Conservation (phyloP, 345 rosid species). For the Dimocarpus longan region DNA sequence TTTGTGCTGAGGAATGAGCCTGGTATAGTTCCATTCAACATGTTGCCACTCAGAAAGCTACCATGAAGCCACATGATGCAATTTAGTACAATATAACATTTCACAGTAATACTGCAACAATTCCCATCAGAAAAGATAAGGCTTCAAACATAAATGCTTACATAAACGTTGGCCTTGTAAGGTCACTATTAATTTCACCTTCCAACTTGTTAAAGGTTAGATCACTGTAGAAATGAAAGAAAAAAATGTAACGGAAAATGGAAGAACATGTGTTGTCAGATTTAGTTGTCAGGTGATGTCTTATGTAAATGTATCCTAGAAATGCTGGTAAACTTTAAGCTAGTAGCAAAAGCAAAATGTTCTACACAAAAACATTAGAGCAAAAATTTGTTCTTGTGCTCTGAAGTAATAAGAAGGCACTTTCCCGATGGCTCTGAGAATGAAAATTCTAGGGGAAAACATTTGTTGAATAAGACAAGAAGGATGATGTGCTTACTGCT, state of each 20-base stretch:
- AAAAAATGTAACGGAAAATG: neutral
- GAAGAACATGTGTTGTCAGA: neutral
- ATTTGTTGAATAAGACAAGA: too few relatives aligned
- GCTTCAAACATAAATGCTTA: neutral
- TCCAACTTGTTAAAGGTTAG: conserved; percentile 26
- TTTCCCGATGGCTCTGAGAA: too few relatives aligned
- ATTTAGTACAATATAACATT: neutral
- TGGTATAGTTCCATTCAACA: conserved; percentile 29
- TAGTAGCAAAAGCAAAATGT: too few relatives aligned
- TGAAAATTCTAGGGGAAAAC: too few relatives aligned
- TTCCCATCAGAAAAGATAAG: neutral
- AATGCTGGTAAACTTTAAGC: neutral
- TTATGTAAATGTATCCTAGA: neutral
- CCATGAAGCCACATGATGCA: neutral
- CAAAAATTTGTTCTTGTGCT: too few relatives aligned
- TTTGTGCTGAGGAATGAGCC: conserved; percentile 7
- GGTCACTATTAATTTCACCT: neutral
- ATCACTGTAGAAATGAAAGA: conserved; percentile 15
- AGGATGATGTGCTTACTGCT: too few relatives aligned
- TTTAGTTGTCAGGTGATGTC: neutral
- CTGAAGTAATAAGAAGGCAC: too few relatives aligned
- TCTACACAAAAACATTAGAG: neutral
- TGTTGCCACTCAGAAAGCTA: conserved; percentile 25
- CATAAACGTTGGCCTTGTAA: conserved; percentile 5
- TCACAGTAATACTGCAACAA: neutral